These are phyloP conservation scores for Antonospora locustae DNA, from an alignment of 371 early-diverging fungal species.

Conservation along the genomic window DNA sequence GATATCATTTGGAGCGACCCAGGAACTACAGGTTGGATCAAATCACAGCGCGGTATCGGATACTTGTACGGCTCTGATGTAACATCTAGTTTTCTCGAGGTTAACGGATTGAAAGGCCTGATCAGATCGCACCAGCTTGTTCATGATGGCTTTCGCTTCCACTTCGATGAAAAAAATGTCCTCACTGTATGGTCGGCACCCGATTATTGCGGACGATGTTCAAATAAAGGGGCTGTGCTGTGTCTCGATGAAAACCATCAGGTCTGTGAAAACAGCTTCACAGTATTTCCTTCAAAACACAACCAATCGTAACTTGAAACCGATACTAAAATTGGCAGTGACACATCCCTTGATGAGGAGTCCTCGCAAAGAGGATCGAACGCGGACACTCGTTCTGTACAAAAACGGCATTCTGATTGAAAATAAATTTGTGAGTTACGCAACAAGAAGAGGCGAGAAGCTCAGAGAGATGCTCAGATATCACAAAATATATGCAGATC, in stretches of 20 bases:
- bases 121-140: constrained; percentile 54
- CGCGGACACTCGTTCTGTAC: no score
- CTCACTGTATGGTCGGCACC: constrained; percentile 56
- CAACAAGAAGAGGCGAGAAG: no score
- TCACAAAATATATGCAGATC: no score
- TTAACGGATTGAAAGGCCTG: constrained; percentile 45
- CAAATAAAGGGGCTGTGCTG: constrained; percentile 51
- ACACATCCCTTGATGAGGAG: no score
- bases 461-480: no score
- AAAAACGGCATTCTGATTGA: no score
- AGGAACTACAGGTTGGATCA: neutral
- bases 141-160: constrained; percentile 53
- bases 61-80: constrained; percentile 51
- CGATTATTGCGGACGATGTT: constrained; percentile 52
- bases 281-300: no score
- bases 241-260: constrained; percentile 33
- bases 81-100: constrained; percentile 47
- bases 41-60: constrained; percentile 41
- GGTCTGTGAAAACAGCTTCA: constrained; percentile 35
- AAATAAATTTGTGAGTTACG: no score
- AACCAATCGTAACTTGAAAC: constrained; percentile 27
- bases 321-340: no score
- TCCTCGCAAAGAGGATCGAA: no score
- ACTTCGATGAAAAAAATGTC: constrained; percentile 40
- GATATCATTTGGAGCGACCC: constrained; percentile 56